Base-by-base conservation (phyloP, 345 rosid species). In the Dovyalis caffra region DNA sequence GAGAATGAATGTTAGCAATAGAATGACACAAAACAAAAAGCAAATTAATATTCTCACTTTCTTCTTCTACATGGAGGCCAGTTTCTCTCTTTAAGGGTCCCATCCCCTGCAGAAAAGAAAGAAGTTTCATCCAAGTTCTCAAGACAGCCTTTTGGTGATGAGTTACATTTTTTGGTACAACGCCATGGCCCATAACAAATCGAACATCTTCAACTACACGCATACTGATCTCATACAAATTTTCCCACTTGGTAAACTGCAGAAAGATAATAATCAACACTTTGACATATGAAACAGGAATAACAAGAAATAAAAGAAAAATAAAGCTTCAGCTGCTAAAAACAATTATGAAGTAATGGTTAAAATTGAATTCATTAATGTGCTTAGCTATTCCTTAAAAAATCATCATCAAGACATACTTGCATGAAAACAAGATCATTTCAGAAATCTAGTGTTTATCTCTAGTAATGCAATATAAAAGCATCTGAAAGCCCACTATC, bases 41-140 rank as follows among this genome's bases (percentile, higher is more conserved):
- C 6, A 73, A 72, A 79, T 86, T 86, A 72, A 80, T 80, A 73
- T 82, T 76, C 26, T 90, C 98, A 78, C 81, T 83, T 75, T 92
- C 98, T 69, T 90, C 98, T 25, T 91, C 97, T 47, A 87, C 64
- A 80, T 75, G 91, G 74, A 83, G 80, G 71, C 94, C 97, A 61
- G 88, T 88, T 86, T 95, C 99, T 87, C 98, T 91, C 87, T 89
- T 95, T 60, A 86, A 73, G 70, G 94, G 92, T 81, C 85, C 81
- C 88, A 92, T 87, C 72, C 98, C 99, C 83, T 95, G 99, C 81
- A 90, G 82, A 85, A 84, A 92, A 75, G 86, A 78, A 82, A 95
- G 82, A 79, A 95, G 92, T 78, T 67, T 78, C 89, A 95, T 83
- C 98, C 99, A 92, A 69, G 91, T 83, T 86, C 83, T 85, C 62